Evolutionary conservation across 345 rosid genomes (phyloP).

Genomic region (Eucalyptus guilfoylei): DNA sequence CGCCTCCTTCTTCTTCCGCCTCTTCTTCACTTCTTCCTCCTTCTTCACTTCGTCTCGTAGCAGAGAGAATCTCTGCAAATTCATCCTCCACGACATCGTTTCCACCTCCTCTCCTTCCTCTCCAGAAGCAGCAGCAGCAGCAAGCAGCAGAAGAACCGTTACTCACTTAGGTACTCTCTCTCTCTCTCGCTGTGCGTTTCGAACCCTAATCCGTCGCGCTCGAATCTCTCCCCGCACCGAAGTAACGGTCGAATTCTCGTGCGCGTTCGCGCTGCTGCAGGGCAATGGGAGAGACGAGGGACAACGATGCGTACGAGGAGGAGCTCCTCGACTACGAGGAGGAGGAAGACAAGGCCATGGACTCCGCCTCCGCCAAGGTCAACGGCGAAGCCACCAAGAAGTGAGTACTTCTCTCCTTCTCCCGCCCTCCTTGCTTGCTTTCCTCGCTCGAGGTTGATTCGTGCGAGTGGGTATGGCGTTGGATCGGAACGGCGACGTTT

Average conservation of each 20-base stretch:
- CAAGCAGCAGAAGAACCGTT: neutral
- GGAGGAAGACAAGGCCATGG: constrained; percentile 82
- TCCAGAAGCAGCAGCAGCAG: neutral
- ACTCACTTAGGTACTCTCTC: neutral
- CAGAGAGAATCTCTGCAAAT: neutral
- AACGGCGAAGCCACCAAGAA: constrained; percentile 87
- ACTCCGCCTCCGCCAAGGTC: constrained; percentile 50
- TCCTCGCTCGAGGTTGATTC: neutral
- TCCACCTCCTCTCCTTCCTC: neutral
- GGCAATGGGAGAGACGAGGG: constrained; percentile 82
- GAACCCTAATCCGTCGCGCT: neutral
- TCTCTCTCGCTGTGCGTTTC: neutral
- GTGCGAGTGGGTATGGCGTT: neutral
- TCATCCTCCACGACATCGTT: neutral
- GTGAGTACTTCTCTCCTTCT: constrained; percentile 16
- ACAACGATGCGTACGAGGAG: constrained; percentile 97
- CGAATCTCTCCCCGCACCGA: neutral
- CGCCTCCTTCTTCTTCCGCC: neutral
- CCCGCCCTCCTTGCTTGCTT: too few species aligned
- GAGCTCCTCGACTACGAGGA: constrained; percentile 98
- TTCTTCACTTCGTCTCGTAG: neutral
- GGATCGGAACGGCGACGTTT: neutral
- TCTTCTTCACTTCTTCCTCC: neutral
- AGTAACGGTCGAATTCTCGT: neutral
- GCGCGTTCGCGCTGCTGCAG: neutral